Evolutionary conservation across 768 basidiomycete species (phyloP), one percentile per base, ranked within the genome.

Genomic region (Dacryopinax primogenitus): DNA sequence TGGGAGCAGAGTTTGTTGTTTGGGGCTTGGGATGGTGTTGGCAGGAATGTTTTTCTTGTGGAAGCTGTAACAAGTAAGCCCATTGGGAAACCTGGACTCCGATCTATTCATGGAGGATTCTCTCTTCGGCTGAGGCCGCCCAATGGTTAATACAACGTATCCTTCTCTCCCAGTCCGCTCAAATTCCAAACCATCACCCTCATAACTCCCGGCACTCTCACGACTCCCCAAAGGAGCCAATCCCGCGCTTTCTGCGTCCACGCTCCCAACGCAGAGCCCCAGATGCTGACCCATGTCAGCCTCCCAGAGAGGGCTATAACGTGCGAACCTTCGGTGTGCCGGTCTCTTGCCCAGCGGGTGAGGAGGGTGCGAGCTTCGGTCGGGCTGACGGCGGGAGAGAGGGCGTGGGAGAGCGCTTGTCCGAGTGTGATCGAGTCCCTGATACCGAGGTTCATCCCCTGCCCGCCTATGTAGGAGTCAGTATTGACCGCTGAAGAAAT

Each of bases 361-460:
- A 58, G 51, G 13, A 58, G 51, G 13, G 23, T 30, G 9, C 51
- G 51, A 11, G 51, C 51, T 6, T 58, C 26, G 51, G 13, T 13
- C 3, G 51, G 4, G 23, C 4, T 28, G 51, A 58, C 26, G 4
- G 11, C 3, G 11, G 51, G 51, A 30, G 51, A 28, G 30, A 58
- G 51, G 21, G 26, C 26, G 51, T 58, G 51, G 13, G 51, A 11
- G 39, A 83, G 71, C 6, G 70, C 76, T n/a, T 77, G 75, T 3
- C 78, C 81, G 2, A 83, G 76, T 51, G 74, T 73, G 23, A 82
- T 70, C 6, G 79, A 82, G 66, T 84, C 83, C 16, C 82, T 77
- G 18, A 84, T 72, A 3, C 82, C 81, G 21, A 83, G 76, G 67
- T 83, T 82, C 82, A 84, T 81, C 11, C 82, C 83, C 64, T 82